Evolutionary conservation across 2,329 filamentous ascomycete genomes (phyloP).

Genomic region (Fusarium oligoseptatum): DNA sequence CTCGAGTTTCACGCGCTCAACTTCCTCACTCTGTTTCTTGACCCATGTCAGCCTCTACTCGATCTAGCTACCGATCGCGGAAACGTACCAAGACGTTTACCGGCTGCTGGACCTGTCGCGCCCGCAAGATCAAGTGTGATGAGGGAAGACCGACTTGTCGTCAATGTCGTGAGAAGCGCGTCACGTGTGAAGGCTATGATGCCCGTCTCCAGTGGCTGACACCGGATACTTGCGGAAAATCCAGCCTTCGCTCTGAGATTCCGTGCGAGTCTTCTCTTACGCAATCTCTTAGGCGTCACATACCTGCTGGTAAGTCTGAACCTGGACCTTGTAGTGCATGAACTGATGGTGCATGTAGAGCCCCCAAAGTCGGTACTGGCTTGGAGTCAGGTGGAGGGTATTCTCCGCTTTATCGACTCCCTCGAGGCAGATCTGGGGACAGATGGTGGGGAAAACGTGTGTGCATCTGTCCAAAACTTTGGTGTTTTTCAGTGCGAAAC

Average conservation of each 20-base stretch:
- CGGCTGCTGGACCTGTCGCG: constrained; percentile 55
- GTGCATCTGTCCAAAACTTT: constrained; percentile 21
- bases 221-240: background rate
- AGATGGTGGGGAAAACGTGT: constrained; percentile 1
- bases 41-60: constrained; percentile 18
- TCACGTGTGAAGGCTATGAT: constrained; percentile 50
- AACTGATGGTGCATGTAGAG: constrained; percentile 4
- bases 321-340: background rate
- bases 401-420: constrained; percentile 25
- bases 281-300: constrained; percentile 10
- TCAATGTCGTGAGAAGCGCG: constrained; percentile 49
- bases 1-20: background rate
- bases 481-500: constrained; percentile 19
- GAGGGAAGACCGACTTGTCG: constrained; percentile 51
- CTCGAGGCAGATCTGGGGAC: constrained; percentile 5
- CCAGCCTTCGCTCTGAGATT: background rate
- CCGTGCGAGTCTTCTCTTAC: background rate
- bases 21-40: background rate
- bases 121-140: constrained; percentile 55
- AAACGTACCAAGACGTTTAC: constrained; percentile 48
- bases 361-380: constrained; percentile 15
- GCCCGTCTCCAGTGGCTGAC: constrained; percentile 47
- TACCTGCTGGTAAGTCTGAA: constrained; percentile 21
- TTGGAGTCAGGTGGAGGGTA: constrained; percentile 27
- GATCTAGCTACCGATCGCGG: constrained; percentile 2